Evolutionary conservation across 441 rosid species (phyloP), one percentile per base, ranked within the genome.

Genomic region (Metrosideros polymorpha): DNA sequence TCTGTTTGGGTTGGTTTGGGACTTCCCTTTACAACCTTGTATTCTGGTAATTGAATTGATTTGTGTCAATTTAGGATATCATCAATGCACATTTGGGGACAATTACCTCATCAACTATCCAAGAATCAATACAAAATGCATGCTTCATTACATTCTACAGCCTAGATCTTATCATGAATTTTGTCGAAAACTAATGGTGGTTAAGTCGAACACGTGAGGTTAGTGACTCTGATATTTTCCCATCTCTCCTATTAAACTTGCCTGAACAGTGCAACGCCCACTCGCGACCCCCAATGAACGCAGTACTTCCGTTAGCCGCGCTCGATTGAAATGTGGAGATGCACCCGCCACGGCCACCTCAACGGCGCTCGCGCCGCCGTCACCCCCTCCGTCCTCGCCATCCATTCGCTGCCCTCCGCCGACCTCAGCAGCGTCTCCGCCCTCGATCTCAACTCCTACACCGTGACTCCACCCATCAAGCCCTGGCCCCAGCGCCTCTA

Each of bases 401-500:
- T 56, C 84, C 92, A 90, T 51, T 71, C 82, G 51, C 18, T 88
- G 85, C 86, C 92, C 55, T n/a, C 88, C 61, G 84, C 83, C 45
- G 84, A 84, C 82, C 86, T 89, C 43, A 49, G 82, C 49, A 17
- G 47, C 83, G 27, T 22, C 52, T 25, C 71, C 47, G 88, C 56
- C 91, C 89, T 83, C 49, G 88, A 63, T 71, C 91, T 86, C 35
- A 63, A 90, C 84, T 91, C 93, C 71, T 91, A 84, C 90, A 90
- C 90, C 2, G 95, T 93, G 49, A 93, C 93, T 2, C 99, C 98
- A 0, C 98, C 98, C 84, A 93, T 97, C 90, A 94, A 92, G 90
- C 96, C 94, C 19, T 97, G 99, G 99, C 99, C 99, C 13, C 90
- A 92, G 85, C 93, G 92, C 86, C 97, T 95, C 83, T 91, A 87